Base-by-base conservation (phyloP, 192 early-diverging fungal species). In the Linnemannia exigua region DNA sequence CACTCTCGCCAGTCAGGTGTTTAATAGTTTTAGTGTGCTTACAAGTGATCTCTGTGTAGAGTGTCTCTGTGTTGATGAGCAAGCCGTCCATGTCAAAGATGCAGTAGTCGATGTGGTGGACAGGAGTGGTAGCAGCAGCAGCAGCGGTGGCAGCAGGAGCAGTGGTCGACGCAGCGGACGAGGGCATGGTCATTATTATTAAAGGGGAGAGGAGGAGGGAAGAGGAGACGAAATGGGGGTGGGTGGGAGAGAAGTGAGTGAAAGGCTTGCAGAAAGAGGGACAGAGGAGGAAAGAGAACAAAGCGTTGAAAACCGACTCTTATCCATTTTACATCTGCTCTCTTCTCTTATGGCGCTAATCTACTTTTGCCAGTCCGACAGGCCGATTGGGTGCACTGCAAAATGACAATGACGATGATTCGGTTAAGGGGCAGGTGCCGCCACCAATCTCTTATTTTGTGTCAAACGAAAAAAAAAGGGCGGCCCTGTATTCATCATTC, bases 11-110 rank as follows among this genome's bases (percentile, higher is more conserved):
- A 75, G 33, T 33, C 74, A 61, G 35, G 54, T 75, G 74, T 75
- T 75, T 75, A 75, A 16, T 28, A 36, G 51, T 33, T 33, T 3
- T 8, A 67, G 52, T 48, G 4, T 33, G 35, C 89, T 88, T 92
- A 91, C 94, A 91, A 12, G 96, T 96, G 25, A 97, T 97, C 81
- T 95, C 89, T 9, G 96, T 94, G 87, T 99, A 99, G 72, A 99
- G 93, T 25, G 90, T 89, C 89, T 99, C 97, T 14, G 97, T 98
- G 82, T 97, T 96, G 31, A 95, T 89, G 47, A 96, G 90, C 36
- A 95, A 90, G 47, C 95, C 95, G 70, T 96, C 95, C 95, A 96
- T 96, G 70, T 96, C 95, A 80, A 96, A 96, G 77, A 96, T 93
- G 79, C 94, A 94, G 48, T 93, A 90, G 67, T 91, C 91, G 41